phyloP scores from a whole-genome alignment of 148 eudicot species.

The Pharnaceum exiguum region DNA sequence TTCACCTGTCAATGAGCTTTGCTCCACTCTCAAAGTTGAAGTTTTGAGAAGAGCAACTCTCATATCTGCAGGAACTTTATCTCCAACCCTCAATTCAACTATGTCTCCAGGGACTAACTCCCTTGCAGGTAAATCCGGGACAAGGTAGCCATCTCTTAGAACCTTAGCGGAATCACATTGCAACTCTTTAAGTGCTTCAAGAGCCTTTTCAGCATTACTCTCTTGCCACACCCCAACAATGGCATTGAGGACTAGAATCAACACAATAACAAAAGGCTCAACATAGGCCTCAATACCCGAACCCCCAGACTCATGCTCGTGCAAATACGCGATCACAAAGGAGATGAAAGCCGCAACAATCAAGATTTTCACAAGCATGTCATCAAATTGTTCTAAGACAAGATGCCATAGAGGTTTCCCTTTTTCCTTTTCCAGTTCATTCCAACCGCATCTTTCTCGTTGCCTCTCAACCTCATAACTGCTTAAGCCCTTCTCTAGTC shows the following conservation, averaged over 20 bases:
- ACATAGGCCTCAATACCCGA: conserved; percentile 59
- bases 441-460: conserved; percentile 57
- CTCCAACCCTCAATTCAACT: conserved; percentile 75
- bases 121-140: conserved; percentile 67
- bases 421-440: conserved; percentile 69
- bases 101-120: conserved; percentile 86
- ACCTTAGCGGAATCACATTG: conserved; percentile 69
- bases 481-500: conserved; percentile 52
- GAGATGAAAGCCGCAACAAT: conserved; percentile 72
- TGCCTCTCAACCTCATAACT: conserved; percentile 53
- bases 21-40: conserved; percentile 70
- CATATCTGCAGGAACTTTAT: conserved; percentile 86
- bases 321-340: conserved; percentile 57
- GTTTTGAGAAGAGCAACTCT: conserved; percentile 56
- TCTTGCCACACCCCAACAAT: conserved; percentile 93
- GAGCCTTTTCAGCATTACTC: conserved; percentile 79
- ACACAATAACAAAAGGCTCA: conserved; percentile 70
- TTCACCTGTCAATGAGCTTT: conserved; percentile 83
- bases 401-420: conserved; percentile 78
- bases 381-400: conserved; percentile 73
- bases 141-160: conserved; percentile 57
- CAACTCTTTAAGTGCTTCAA: conserved; percentile 78
- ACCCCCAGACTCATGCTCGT: conserved; percentile 45
- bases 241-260: conserved; percentile 68
- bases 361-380: conserved; percentile 70